Base-by-base conservation (phyloP, 768 basidiomycete species). In the Mycena maculata region DNA sequence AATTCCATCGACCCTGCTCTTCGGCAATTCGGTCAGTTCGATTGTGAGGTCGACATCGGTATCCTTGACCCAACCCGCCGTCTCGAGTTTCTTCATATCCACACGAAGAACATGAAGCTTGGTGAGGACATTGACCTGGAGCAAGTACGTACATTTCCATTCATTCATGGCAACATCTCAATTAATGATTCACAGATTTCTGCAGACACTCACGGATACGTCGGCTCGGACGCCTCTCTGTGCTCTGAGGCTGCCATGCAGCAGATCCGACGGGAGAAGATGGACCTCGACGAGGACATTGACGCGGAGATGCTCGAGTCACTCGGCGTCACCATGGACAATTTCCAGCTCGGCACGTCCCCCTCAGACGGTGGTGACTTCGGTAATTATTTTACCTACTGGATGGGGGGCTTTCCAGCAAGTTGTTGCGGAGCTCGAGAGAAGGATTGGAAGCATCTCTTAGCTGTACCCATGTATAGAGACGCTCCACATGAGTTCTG, bases 201-300 rank as follows among this genome's bases (percentile, higher is more conserved):
- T 55, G 96, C 96, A 56, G 98, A 99, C 78, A 99, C 98, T 8
- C 98, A 99, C 78, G 98, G 98, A 80, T 99, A 99, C 75, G 98
- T 99, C 73, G 98, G 98, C 77, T 98, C 98, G 39, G 98, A 99
- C 85, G 78, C 98, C 25, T 93, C 98, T 13, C 87, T 99, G 55
- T 99, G 98, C 79, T 99, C 98, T 2, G 98, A 99, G 78, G 98
- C 98, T 60, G 98, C 98, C 49, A 99, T 99, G 98, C 98, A 99
- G 84, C 98, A 99, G 79, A 99, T 99, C 70, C 94, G 98, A n/a
- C n/a, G n/a, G 78, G 98, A 99, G 83, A 99, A 99, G 89, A 99
- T 99, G 97, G 95, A 96, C 78, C 87, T 97, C 31, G 95, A 96
- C 69, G 94, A 97, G 80, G 98, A 99, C 76, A 98, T 99, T 75